Percentiles rank a stretch among this genome's conserved stretches.
Evolutionary conservation across 2,329 filamentous ascomycete species (phyloP).

Genomic region (Alternaria atra): DNA sequence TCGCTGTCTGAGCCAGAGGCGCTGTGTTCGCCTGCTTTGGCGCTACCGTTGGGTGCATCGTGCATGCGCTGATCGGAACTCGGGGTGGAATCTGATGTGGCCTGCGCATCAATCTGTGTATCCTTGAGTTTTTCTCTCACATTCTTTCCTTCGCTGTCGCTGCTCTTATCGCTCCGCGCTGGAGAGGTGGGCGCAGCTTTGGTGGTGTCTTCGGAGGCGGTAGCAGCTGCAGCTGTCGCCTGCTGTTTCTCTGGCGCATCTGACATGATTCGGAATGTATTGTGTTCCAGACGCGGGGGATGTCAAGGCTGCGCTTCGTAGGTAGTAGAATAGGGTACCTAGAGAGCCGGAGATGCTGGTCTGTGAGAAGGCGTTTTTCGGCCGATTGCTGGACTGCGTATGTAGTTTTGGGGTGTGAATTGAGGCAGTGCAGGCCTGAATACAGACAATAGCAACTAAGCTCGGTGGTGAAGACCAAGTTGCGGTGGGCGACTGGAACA

Average conservation of each 20-base stretch:
- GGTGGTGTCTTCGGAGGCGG: constrained; percentile 18
- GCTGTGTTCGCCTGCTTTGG: constrained; percentile 34
- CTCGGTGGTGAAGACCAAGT: constrained; percentile 7
- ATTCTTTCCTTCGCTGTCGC: constrained; percentile 63
- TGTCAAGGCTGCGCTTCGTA: constrained; percentile 11
- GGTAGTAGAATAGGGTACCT: background rate
- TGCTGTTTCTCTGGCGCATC: constrained; percentile 36
- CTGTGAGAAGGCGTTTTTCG: background rate
- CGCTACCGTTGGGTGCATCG: constrained; percentile 35
- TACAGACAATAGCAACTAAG: constrained; percentile 19
- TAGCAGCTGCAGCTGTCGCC: constrained; percentile 14
- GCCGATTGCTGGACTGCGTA: background rate
- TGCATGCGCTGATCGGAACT: constrained; percentile 34
- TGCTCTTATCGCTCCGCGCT: constrained; percentile 52
- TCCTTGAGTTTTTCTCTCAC: constrained; percentile 69
- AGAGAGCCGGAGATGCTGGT: background rate
- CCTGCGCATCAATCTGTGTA: constrained; percentile 63
- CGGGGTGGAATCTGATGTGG: constrained; percentile 28
- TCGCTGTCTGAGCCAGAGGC: constrained; percentile 49
- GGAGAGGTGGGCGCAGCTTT: constrained; percentile 37
- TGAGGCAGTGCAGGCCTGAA: constrained; percentile 4
- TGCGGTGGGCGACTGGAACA: constrained; percentile 12
- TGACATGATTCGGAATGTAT: constrained; percentile 30
- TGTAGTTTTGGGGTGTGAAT: background rate
- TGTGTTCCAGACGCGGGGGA: constrained; percentile 12